Evolutionary conservation across 2,329 filamentous ascomycete species (phyloP).

Genomic region (Graphiopsis chlorocephala): DNA sequence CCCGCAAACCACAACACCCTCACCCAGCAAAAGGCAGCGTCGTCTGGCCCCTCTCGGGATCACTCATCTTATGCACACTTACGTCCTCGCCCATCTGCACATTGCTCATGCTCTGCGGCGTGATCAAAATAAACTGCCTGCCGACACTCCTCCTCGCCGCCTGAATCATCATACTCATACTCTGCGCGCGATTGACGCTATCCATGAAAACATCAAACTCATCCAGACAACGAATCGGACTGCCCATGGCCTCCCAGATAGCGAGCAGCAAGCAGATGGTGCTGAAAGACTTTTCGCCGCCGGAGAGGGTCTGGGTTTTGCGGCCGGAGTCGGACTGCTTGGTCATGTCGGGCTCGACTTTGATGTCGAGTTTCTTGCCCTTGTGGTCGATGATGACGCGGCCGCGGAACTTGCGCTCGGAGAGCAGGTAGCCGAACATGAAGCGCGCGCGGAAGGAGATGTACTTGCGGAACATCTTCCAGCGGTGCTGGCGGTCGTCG

Average conservation of each 20-base stretch:
- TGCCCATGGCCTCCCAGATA: conserved; percentile 98
- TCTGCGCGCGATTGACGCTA: conserved; percentile 87
- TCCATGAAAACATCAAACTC: conserved; percentile 99
- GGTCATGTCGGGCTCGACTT: conserved; percentile 67
- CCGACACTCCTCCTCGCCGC: conserved; percentile 84
- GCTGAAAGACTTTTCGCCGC: conserved; percentile 96
- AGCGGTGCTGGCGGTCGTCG: conserved; percentile 67
- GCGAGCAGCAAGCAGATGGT: conserved; percentile 90
- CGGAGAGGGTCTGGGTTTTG: conserved; percentile 87
- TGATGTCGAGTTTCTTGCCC: conserved; percentile 70
- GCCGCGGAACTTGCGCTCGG: conserved; percentile 85
- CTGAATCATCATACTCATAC: conserved; percentile 88
- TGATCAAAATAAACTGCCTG: conserved; percentile 93
- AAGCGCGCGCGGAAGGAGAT: conserved; percentile 84
- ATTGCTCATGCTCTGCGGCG: conserved; percentile 74
- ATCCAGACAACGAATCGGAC: conserved; percentile 88
- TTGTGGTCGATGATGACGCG: conserved; percentile 75
- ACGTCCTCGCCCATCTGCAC: conserved; percentile 66
- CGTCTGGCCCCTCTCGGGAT: conserved; percentile 30
- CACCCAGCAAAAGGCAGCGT: conserved; percentile 24
- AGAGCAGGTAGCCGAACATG: conserved; percentile 84
- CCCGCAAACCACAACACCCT: background rate
- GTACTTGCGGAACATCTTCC: conserved; percentile 74
- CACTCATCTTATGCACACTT: conserved; percentile 60
- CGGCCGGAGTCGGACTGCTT: conserved; percentile 67